Evolutionary conservation across 768 basidiomycete species (phyloP).

Genomic region (Podaxis sp.): DNA sequence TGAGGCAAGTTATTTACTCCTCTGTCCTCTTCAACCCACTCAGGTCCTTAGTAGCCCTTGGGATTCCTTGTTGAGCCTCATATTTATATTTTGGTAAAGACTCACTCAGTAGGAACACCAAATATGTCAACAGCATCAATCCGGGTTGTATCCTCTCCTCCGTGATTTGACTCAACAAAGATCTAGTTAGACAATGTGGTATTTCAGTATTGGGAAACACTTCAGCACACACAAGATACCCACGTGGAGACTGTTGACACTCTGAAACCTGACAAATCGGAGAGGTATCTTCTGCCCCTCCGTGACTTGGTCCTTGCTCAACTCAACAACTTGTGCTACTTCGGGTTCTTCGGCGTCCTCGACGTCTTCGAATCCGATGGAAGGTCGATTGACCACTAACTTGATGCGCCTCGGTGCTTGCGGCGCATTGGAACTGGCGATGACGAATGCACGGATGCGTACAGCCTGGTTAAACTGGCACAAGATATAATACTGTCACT

Average conservation of each 20-base stretch:
- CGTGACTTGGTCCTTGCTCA: conserved; percentile 47
- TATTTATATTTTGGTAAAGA: background rate
- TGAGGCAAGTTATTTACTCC: background rate
- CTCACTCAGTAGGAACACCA: conserved; percentile 57
- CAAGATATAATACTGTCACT: background rate
- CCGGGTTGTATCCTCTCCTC: conserved; percentile 56
- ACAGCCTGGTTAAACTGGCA: conserved; percentile 69
- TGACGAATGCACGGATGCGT: conserved; percentile 56
- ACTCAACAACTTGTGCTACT: conserved; percentile 57
- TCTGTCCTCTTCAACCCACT: conserved; percentile 9
- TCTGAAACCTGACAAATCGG: conserved; percentile 70
- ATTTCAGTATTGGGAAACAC: conserved; percentile 21
- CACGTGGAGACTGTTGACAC: conserved; percentile 66
- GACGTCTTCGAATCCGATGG: conserved; percentile 67
- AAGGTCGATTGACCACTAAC: conserved; percentile 57
- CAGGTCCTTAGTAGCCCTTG: conserved; percentile 10
- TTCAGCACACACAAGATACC: background rate
- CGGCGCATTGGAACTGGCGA: conserved; percentile 37
- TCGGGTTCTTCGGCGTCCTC: conserved; percentile 48
- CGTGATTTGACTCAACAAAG: conserved; percentile 70
- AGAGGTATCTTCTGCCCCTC: conserved; percentile 51
- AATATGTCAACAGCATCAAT: conserved; percentile 69
- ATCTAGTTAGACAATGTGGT: conserved; percentile 25
- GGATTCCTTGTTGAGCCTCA: background rate
- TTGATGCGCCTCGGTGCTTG: conserved; percentile 64